Evolutionary conservation across 306 rosid species (phyloP).

Genomic region (Cicer bijugum): DNA sequence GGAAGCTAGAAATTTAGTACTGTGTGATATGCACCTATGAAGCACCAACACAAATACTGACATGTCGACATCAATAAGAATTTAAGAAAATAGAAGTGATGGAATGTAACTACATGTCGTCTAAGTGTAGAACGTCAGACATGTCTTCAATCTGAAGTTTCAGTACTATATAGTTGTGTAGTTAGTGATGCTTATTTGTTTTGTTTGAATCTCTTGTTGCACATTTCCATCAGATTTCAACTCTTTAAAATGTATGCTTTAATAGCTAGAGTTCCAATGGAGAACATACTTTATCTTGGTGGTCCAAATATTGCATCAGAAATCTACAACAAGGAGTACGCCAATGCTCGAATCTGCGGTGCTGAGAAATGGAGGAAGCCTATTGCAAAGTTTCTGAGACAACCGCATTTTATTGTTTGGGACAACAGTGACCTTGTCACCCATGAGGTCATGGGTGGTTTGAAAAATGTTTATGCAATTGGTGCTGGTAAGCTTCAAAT

Average conservation of each 20-base stretch:
- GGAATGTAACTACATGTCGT: too few relatives aligned
- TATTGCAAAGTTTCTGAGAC: conserved; percentile 81
- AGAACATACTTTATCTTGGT: conserved; percentile 91
- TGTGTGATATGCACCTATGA: neutral
- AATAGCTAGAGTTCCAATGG: conserved; percentile 80
- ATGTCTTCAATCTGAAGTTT: too few relatives aligned
- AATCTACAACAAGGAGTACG: conserved; percentile 88
- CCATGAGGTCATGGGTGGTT: conserved; percentile 97
- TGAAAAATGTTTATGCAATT: conserved; percentile 93
- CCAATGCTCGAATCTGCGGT: conserved; percentile 96
- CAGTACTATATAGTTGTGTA: too few relatives aligned
- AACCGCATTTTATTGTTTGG: conserved; percentile 91
- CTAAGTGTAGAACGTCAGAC: too few relatives aligned
- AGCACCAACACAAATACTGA: too few relatives aligned
- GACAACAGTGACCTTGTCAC: conserved; percentile 93
- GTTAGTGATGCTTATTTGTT: neutral
- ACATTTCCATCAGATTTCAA: conserved; percentile 19
- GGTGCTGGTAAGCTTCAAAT: conserved; percentile 73
- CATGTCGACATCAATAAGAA: too few relatives aligned
- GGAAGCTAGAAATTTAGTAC: conserved; percentile 11
- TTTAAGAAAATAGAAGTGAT: too few relatives aligned
- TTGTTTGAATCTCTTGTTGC: neutral
- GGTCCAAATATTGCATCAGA: conserved; percentile 97
- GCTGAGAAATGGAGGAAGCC: conserved; percentile 93
- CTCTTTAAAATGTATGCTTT: conserved; percentile 28